Base-by-base conservation (phyloP, 768 basidiomycete species). In the Rhodotorula taiwanensis region DNA sequence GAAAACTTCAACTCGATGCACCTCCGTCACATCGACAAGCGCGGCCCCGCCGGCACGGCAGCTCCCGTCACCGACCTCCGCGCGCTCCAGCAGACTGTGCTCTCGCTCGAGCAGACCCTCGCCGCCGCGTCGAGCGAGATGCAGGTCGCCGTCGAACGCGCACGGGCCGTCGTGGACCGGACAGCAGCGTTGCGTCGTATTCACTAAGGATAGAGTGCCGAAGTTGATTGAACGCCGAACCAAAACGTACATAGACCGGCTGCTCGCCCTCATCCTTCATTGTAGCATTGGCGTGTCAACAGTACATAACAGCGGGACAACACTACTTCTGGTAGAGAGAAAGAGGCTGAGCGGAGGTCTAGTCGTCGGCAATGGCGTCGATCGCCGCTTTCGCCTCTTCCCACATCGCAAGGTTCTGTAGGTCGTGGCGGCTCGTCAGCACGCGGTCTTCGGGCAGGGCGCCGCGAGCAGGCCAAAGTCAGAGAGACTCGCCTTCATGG, bases 361-460 rank as follows among this genome's bases (percentile, higher is more conserved):
- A n/a, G n/a, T n/a, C n/a, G 47, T 54, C 60, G 4, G 47, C 86
- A 74, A 99, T 93, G 77, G 86, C 86, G 58, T 84, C 84, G 68
- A 95, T 88, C 72, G 94, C 92, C 70, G 82, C 83, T 79, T 89
- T 89, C 14, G 91, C 95, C 72, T 91, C 91, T 78, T 94, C 87
- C 95, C 95, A 99, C 56, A 87, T 88, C 73, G 95, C 89, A 53
- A 99, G 80, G 77, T 98, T 99, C 94, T 97, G 70, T 47, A 58
- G 30, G n/a, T n/a, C 47, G 27, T 20, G 28, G 2, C 4, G 14
- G 25, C 11, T 27, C 27, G 44, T 45, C 44, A 45, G 44, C 14
- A 48, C n/a, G 2, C 2, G 7, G n/a, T 5, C 10, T n/a, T 25
- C 34, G 52, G 55, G 45, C n/a, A 25, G 31, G 39, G 51, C 20